Conservation (phyloP, 768 basidiomycete species). For the Epithele typhae region DNA sequence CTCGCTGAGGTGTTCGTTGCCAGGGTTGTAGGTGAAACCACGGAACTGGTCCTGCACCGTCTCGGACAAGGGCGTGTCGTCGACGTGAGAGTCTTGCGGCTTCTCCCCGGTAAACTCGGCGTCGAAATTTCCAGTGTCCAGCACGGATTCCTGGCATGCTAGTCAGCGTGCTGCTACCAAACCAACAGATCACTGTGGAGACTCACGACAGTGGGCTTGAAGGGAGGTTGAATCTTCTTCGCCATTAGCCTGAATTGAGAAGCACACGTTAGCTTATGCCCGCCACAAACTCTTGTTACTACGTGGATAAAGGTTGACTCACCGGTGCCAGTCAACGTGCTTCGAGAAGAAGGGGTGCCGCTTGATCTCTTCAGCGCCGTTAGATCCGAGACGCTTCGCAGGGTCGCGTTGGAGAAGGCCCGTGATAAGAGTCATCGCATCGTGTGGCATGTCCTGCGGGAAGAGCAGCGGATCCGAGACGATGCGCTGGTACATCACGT, state of each 20-base stretch:
- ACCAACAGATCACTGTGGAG: background rate
- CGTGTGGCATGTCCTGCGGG: constrained; percentile 80
- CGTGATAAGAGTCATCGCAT: constrained; percentile 86
- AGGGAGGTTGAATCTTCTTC: constrained; percentile 96
- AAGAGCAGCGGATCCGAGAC: constrained; percentile 90
- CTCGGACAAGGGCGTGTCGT: constrained; percentile 87
- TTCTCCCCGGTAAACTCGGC: constrained; percentile 96
- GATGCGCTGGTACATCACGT: constrained; percentile 96
- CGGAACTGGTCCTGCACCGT: constrained; percentile 96
- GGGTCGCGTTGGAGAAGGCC: constrained; percentile 90
- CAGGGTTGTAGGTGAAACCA: constrained; percentile 86
- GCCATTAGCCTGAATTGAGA: constrained; percentile 54
- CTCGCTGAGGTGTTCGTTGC: constrained; percentile 80
- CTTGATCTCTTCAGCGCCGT: constrained; percentile 96
- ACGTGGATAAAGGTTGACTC: no score
- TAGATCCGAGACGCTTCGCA: constrained; percentile 76
- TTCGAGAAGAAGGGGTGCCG: constrained; percentile 92
- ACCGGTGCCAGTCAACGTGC: constrained; percentile 89
- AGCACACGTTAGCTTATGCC: background rate
- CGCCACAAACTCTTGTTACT: background rate
- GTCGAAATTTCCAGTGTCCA: constrained; percentile 97
- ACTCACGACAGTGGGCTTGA: constrained; percentile 94
- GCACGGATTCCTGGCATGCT: constrained; percentile 87
- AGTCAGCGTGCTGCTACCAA: no score
- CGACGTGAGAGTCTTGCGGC: constrained; percentile 93